phyloP scores from a whole-genome alignment of 768 basidiomycete genomes.

The Amanita pallidorosea region DNA sequence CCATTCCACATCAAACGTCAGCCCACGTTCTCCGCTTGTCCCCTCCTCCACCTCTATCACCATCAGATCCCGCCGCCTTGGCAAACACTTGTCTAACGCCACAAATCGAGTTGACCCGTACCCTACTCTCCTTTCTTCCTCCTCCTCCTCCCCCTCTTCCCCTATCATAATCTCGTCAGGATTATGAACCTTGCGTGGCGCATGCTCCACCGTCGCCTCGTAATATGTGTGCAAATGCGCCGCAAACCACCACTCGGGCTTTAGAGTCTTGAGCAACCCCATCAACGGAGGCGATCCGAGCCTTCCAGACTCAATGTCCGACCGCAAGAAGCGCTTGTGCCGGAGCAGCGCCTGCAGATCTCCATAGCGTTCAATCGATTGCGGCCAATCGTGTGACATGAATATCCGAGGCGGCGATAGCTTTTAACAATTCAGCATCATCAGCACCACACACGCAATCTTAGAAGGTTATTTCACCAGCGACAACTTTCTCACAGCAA shows the following conservation, averaged over 20 bases:
- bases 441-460: too few species aligned
- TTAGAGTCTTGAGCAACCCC: slow-evolving; percentile 58
- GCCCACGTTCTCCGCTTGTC: slow-evolving; percentile 14
- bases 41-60: slow-evolving; percentile 38
- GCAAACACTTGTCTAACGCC: slow-evolving; percentile 85
- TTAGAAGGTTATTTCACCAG: too few species aligned
- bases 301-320: slow-evolving; percentile 52
- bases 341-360: slow-evolving; percentile 54
- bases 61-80: slow-evolving; percentile 64
- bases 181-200: slow-evolving; percentile 15
- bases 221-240: slow-evolving; percentile 88
- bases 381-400: slow-evolving; percentile 97
- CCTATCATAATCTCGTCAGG: slow-evolving; percentile 42
- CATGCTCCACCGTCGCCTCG: slow-evolving; percentile 55
- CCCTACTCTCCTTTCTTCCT: slow-evolving; percentile 16
- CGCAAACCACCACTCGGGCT: slow-evolving; percentile 85
- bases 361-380: slow-evolving; percentile 73
- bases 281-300: slow-evolving; percentile 86
- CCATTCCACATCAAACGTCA: slow-evolving; percentile 87
- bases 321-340: slow-evolving; percentile 67
- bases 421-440: too few species aligned
- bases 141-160: slow-evolving; percentile 32
- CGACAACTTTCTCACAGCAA: slow-evolving; percentile 68
- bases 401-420: slow-evolving; percentile 62
- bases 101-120: slow-evolving; percentile 61